Evolutionary conservation across 2,329 filamentous ascomycete genomes (phyloP).

Genomic region (Penicillium sp.): DNA sequence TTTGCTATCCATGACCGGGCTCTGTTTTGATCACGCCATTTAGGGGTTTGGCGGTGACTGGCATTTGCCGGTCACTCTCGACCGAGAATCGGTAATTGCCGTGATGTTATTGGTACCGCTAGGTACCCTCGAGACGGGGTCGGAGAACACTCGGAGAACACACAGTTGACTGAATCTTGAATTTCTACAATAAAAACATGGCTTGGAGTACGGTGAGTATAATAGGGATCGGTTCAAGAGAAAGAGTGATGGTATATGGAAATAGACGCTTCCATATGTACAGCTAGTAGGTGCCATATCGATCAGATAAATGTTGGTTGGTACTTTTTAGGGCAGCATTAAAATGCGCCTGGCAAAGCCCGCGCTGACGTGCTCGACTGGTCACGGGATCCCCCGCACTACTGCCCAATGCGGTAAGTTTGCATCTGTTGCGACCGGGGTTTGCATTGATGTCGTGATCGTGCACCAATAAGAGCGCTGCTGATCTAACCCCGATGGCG

Average conservation of each 20-base stretch:
- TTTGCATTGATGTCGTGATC: slow-evolving; percentile 54
- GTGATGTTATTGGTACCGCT: slow-evolving; percentile 16
- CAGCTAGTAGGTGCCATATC: background rate
- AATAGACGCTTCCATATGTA: no score
- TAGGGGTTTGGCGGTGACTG: slow-evolving; percentile 4
- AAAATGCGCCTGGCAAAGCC: background rate
- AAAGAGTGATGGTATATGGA: no score
- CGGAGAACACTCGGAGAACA: background rate
- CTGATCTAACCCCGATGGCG: slow-evolving; percentile 44
- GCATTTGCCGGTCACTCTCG: slow-evolving; percentile 1
- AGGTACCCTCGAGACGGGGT: slow-evolving; percentile 7
- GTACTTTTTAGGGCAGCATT: background rate
- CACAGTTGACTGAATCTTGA: background rate
- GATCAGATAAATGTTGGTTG: background rate
- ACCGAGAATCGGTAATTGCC: slow-evolving; percentile 22
- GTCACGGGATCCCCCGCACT: slow-evolving; percentile 38
- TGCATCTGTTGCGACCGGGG: slow-evolving; percentile 24
- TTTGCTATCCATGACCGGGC: background rate
- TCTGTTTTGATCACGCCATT: slow-evolving; percentile 6
- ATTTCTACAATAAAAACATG: no score
- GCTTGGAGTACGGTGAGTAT: no score
- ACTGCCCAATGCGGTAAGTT: slow-evolving; percentile 33
- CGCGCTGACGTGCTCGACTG: slow-evolving; percentile 34
- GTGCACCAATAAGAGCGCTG: slow-evolving; percentile 41
- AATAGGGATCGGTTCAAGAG: no score